These are phyloP conservation scores for Leishmania martiniquensis DNA, from an alignment of 208 protist genomes.

Conservation along the genomic window DNA sequence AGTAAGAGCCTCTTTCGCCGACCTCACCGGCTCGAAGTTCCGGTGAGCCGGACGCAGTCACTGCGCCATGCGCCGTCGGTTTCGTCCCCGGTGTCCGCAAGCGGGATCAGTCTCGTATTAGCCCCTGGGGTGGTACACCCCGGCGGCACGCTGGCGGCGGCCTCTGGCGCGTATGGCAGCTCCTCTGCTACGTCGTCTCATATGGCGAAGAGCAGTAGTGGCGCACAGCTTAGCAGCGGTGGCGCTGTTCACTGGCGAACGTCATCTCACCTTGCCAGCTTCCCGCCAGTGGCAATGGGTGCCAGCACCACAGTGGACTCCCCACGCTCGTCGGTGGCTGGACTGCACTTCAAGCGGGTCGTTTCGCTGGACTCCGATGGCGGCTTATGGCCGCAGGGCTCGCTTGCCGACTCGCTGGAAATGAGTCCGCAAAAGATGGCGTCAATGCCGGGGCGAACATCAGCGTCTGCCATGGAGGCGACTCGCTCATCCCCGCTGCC, in stretches of 20 bases:
- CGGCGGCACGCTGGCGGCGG: background rate
- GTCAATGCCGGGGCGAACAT: constrained; percentile 9
- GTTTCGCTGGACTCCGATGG: constrained; percentile 32
- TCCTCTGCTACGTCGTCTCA: constrained; percentile 2
- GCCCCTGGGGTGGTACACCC: background rate
- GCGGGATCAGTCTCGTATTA: constrained; percentile 3
- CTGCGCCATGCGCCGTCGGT: constrained; percentile 30
- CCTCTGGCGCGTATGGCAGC: constrained; percentile 1
- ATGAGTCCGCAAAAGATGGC: constrained; percentile 23
- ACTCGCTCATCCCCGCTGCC: constrained; percentile 1
- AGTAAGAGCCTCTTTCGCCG: constrained; percentile 43
- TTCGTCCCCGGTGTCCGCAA: constrained; percentile 15
- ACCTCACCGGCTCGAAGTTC: constrained; percentile 34
- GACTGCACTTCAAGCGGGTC: constrained; percentile 38
- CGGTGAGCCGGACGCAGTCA: constrained; percentile 41
- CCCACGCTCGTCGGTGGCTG: constrained; percentile 17
- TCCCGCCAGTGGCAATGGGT: constrained; percentile 6
- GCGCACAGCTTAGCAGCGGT: constrained; percentile 2
- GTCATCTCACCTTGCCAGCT: constrained; percentile 3
- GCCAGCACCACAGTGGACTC: constrained; percentile 27
- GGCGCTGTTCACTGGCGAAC: constrained; percentile 4
- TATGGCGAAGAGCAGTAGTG: constrained; percentile 4
- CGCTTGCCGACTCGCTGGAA: constrained; percentile 30
- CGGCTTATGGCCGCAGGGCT: constrained; percentile 26
- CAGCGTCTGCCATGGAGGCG: constrained; percentile 3